Percentiles rank a stretch among this genome's conserved stretches.
Evolutionary conservation across 345 rosid species (phyloP).

Genomic region (Acer saccharum): DNA sequence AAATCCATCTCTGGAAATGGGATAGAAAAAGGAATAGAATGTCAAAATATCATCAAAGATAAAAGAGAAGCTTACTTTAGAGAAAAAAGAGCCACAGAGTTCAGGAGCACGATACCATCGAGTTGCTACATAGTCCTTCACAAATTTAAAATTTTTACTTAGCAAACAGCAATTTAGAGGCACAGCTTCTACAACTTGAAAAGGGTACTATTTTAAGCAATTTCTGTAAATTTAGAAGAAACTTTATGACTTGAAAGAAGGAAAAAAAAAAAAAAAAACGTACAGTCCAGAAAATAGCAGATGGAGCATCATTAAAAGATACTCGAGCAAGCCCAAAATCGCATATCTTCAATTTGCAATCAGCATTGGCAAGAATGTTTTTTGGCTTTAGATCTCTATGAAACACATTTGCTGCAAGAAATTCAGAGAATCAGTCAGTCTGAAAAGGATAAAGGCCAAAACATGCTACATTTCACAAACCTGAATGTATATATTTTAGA

Average conservation of each 20-base stretch:
- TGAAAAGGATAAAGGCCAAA: constrained; percentile 10
- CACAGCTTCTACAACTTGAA: background rate
- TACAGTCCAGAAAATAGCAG: constrained; percentile 99
- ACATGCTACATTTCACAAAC: constrained; percentile 38
- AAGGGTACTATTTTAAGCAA: background rate
- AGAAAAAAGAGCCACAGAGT: constrained; percentile 97
- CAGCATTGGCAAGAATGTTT: constrained; percentile 98
- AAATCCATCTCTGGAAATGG: too few species aligned
- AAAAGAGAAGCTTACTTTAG: constrained; percentile 62
- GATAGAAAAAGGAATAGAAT: constrained; percentile 6
- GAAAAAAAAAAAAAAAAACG: constrained; percentile 40
- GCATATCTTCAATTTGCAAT: constrained; percentile 96
- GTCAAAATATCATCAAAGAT: constrained; percentile 1
- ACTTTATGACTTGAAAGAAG: constrained; percentile 17
- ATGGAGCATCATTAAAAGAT: constrained; percentile 94
- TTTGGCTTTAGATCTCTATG: constrained; percentile 98
- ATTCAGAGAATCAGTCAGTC: constrained; percentile 19
- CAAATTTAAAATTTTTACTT: constrained; percentile 20
- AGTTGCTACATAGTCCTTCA: constrained; percentile 97
- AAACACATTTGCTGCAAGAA: constrained; percentile 83
- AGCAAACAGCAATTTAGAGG: constrained; percentile 12
- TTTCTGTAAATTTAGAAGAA: background rate
- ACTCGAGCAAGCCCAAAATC: constrained; percentile 99
- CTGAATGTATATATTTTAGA: constrained; percentile 87
- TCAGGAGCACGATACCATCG: constrained; percentile 99